Base-by-base conservation (phyloP, 1,139 yeast genomes). In the Geotrichum cucujoidarum region DNA sequence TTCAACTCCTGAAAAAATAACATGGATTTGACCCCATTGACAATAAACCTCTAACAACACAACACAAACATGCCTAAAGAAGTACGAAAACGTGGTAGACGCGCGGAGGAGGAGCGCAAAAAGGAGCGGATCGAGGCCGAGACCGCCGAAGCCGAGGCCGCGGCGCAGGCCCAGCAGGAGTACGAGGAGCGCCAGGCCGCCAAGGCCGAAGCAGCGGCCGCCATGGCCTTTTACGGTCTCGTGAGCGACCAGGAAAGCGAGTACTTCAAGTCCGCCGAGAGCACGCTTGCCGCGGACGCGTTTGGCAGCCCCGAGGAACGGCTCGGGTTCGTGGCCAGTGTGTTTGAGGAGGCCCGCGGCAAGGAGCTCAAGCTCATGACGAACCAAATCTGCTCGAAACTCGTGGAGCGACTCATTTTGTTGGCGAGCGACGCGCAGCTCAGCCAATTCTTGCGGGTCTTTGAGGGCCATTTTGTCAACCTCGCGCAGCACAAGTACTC, bases 341-440 rank as follows among this genome's bases (percentile, higher is more conserved):
- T 88, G 4, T 74, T 86, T 55, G 95, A 85, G 57, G 99, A 92
- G 70, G 78, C 90, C 27, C 75, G 76, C 49, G 97, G 97, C 5
- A 89, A 90, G 59, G 98, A 92, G 66, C 72, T 94, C 58, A 92
- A 92, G 65, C 74, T 92, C 44, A 96, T 87, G 8, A 90, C 97
- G 3, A 90, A 92, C 62, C 97, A 90, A 61, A 87, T 90, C 50
- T 89, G 97, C 62, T 90, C 97, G 17, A 92, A 92, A 63, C 74
- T 92, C 52, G 76, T 92, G 73, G 99, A 92, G 68, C 74, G 97
- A 62, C 70, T 92, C 54, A 77, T 90, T n/a, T 67, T 86, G 42
- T 71, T 74, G 31, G 83, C 90, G 14, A 73, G 75, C 34, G 83
- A 80, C 53, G 70, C 67, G 16, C 95, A 89, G 63, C 43, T 44